Percentiles rank a stretch among this genome's conserved stretches.
phyloP scores from a whole-genome alignment of 192 early-diverging fungal genomes.

The Rhizophagus sp. region DNA sequence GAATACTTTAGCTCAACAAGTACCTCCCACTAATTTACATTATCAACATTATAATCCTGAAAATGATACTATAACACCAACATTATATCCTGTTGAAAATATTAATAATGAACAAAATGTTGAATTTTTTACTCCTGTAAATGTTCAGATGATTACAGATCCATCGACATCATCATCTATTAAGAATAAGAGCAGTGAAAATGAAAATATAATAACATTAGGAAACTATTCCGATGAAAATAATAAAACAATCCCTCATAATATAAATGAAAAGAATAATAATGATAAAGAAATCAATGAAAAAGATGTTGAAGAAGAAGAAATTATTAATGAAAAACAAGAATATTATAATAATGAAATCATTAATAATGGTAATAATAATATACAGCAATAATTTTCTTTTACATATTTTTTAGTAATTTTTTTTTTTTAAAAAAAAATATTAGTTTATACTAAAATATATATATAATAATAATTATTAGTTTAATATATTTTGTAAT shows the following conservation, averaged over 20 bases:
- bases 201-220: background rate
- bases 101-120: background rate
- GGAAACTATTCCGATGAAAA: too few species aligned
- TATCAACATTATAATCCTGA: background rate
- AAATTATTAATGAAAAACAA: background rate
- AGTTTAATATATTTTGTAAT: too few species aligned
- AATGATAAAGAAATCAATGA: background rate
- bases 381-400: background rate
- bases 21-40: background rate
- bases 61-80: background rate
- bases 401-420: background rate
- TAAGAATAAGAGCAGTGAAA: background rate
- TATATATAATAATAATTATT: too few species aligned
- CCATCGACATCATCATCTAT: background rate
- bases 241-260: too few species aligned
- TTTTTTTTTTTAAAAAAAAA: background rate
- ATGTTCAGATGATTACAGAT: background rate
- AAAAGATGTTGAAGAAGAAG: too few species aligned
- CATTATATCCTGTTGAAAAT: background rate
- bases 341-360: background rate
- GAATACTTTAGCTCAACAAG: background rate
- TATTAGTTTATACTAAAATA: background rate
- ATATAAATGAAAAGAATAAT: background rate
- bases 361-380: background rate
- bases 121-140: background rate